These are phyloP conservation scores for Claviceps purpurea DNA, from an alignment of 2,329 filamentous ascomycete genomes.

Conservation along the genomic window DNA sequence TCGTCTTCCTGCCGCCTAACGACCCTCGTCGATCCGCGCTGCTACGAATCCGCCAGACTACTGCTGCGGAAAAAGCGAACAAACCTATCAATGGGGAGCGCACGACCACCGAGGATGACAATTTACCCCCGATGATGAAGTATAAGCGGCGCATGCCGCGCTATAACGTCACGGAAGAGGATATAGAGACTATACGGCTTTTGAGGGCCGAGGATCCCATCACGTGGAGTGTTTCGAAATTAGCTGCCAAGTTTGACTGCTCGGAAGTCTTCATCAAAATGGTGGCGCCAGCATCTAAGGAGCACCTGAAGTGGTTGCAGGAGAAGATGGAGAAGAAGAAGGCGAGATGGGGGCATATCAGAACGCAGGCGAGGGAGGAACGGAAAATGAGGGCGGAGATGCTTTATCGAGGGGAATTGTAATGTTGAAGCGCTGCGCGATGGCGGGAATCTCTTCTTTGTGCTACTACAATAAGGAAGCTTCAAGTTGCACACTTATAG, in stretches of 20 bases:
- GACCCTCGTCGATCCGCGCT: constrained; percentile 41
- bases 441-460: too few relatives aligned
- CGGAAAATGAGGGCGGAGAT: constrained; percentile 38
- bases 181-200: constrained; percentile 47
- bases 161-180: constrained; percentile 39
- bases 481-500: not conserved
- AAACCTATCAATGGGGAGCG: constrained; percentile 4
- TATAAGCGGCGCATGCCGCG: constrained; percentile 23
- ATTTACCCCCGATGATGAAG: constrained; percentile 21
- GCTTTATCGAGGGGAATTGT: constrained; percentile 39
- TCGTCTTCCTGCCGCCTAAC: constrained; percentile 47
- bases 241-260: constrained; percentile 44
- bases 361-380: constrained; percentile 41
- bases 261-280: constrained; percentile 44
- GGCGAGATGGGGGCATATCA: constrained; percentile 44
- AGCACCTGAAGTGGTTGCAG: constrained; percentile 33
- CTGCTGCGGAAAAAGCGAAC: constrained; percentile 8
- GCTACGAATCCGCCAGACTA: constrained; percentile 27
- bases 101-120: constrained; percentile 9
- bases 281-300: constrained; percentile 34
- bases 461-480: not conserved
- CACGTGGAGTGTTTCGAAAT: constrained; percentile 38
- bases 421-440: constrained; percentile 8
- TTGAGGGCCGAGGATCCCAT: constrained; percentile 40
- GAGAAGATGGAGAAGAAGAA: constrained; percentile 33